Evolutionary conservation across 371 early-diverging fungal species (phyloP), one percentile per base, ranked within the genome.

Genomic region (Neoconidiobolus thromboides): DNA sequence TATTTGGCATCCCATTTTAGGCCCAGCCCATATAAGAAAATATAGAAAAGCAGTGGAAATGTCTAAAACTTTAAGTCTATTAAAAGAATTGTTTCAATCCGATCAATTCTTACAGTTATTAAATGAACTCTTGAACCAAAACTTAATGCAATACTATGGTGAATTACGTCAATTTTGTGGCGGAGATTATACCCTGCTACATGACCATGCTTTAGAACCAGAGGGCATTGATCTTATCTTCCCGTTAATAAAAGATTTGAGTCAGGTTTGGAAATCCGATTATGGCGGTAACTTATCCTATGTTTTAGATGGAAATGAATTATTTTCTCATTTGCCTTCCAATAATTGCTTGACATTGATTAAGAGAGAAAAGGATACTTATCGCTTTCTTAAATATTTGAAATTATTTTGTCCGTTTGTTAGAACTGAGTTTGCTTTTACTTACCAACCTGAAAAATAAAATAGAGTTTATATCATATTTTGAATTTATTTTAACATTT

Each of bases 131-230:
- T 39, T 69, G 75, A 0, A 66, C 66, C 36, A 58, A 73, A 37
- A 69, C 62, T 1, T 60, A 40, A 46, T 26, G 42, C 57, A 55
- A 41, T 12, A 42, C 50, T 56, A 60, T 38, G 62, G 62, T 56
- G 69, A 80, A 67, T 52, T 76, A 46, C 71, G 80, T 37, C 66
- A 66, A 63, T 77, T 81, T 61, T 64, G 67, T 50, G 63, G 64
- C 51, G 76, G 79, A 2, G 66, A 75, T 42, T 81, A 81, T 64
- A 81, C 81, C 4, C 60, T 81, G 36, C 54, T 79, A 14, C 72
- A 80, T 57, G 81, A 81, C 61, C 68, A 76, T 53, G 73, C 67
- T 1, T 50, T 65, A 10, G 82, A 81, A 50, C 72, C 67, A n/a
- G 56, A 60, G 6, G 81, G 80, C 1, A 52, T 80, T 9, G 82